Conservation (phyloP, 2,329 filamentous ascomycete species). For the Akanthomyces lecanii region DNA sequence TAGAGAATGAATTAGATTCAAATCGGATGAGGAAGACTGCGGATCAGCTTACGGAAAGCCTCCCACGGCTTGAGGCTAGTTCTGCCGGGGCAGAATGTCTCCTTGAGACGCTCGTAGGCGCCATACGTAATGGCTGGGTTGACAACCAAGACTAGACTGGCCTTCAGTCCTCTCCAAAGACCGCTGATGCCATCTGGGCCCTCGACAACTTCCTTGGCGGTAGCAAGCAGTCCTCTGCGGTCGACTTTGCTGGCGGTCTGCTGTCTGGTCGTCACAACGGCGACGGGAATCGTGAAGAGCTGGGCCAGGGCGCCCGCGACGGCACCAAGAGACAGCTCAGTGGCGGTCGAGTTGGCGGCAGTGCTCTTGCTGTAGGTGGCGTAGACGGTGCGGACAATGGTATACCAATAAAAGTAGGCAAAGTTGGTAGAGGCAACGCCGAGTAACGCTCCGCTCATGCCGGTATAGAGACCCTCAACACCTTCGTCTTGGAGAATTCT, state of each 20-base stretch:
- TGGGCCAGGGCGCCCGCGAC: constrained; percentile 87
- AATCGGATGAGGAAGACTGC: neutral
- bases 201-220: constrained; percentile 81
- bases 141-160: constrained; percentile 88
- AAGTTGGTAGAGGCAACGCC: constrained; percentile 98
- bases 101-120: constrained; percentile 85
- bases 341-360: constrained; percentile 65
- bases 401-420: constrained; percentile 99
- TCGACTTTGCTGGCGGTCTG: constrained; percentile 86
- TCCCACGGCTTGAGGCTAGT: constrained; percentile 74
- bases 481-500: constrained; percentile 83
- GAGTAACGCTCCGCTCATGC: constrained; percentile 79
- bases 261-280: constrained; percentile 91
- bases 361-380: constrained; percentile 51
- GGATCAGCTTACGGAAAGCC: constrained; percentile 71
- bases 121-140: constrained; percentile 98
- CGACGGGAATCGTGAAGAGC: constrained; percentile 92
- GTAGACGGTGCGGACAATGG: constrained; percentile 78
- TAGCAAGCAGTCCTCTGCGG: constrained; percentile 80
- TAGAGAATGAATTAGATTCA: constrained; percentile 31
- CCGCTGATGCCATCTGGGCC: constrained; percentile 86
- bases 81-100: constrained; percentile 72
- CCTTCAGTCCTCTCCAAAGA: constrained; percentile 92
- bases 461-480: constrained; percentile 76
- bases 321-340: constrained; percentile 81